Evolutionary conservation across 768 basidiomycete genomes (phyloP), one percentile per base, ranked within the genome.

Genomic region (Rhizopogon vesiculosus): DNA sequence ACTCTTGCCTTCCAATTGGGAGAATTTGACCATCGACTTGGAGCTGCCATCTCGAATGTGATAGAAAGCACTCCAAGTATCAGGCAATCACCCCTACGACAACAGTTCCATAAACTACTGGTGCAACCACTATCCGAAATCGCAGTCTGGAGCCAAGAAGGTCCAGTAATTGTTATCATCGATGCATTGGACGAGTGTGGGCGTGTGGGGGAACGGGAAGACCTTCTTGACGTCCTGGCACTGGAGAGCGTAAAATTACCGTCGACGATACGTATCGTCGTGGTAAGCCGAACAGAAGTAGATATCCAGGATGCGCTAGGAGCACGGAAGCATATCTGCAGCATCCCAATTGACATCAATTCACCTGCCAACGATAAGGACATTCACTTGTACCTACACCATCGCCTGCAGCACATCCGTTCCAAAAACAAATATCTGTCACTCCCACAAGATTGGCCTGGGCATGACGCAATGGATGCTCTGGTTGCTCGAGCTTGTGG

Each of bases 111-210:
- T 41, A 65, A 68, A 42, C 61, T 74, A 2, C 57, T 75, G 19
- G 56, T 69, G n/a, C 64, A 71, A 13, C 71, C 72, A 0, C 58
- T 73, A 22, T 18, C 61, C 38, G 16, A 41, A 5, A 58, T 62
- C 54, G 56, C 43, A 60, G 52, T 50, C 59, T 48, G 46, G 46
- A 48, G 13, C 33, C 57, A 54, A 56, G 64, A 56, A 39, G 69
- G 69, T 0, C 68, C 69, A 6, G 61, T 68, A 28, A 50, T 73
- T 16, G 38, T 74, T 9, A 51, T 74, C n/a, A 70, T 73, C 51
- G 72, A 73, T 31, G 70, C 69, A 3, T 60, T 73, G 1, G 73
- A 73, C 42, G 73, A 73, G 56, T 74, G 72, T 22, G 60, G 58
- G 13, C 59, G 61, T 16, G 60, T 64, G 3, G 19, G 42, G 5